Percentiles rank a stretch among this genome's conserved stretches.
phyloP scores from a whole-genome alignment of 768 basidiomycete genomes.

The Auricularia heimuer region DNA sequence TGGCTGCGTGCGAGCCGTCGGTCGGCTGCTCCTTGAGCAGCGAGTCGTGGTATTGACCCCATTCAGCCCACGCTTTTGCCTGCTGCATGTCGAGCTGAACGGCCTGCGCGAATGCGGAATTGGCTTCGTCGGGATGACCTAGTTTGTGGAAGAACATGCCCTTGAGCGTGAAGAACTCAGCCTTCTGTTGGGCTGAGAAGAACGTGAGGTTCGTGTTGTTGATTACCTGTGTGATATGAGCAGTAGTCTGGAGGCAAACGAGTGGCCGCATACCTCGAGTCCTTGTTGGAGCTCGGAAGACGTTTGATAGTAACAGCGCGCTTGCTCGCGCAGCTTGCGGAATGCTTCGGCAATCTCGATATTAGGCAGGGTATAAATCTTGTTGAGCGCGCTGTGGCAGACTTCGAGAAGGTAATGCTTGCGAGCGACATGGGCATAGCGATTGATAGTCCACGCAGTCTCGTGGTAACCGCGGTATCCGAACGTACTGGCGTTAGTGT shows the following conservation, averaged over 20 bases:
- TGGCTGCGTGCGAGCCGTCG: conserved; percentile 54
- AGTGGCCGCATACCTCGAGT: conserved; percentile 39
- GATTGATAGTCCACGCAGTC: conserved; percentile 99
- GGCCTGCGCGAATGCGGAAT: conserved; percentile 85
- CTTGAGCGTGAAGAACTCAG: conserved; percentile 97
- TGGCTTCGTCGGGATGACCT: conserved; percentile 80
- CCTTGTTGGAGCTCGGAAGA: conserved; percentile 89
- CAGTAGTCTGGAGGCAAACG: too few species aligned
- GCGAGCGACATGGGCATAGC: conserved; percentile 95
- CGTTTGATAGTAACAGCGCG: conserved; percentile 94
- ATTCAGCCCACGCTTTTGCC: conserved; percentile 97
- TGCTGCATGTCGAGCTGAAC: conserved; percentile 92
- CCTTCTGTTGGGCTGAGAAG: conserved; percentile 89
- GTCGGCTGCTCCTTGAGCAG: conserved; percentile 83
- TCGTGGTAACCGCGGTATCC: conserved; percentile 97
- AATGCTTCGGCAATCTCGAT: conserved; percentile 99
- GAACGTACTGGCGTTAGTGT: conserved; percentile 63
- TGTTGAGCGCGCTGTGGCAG: conserved; percentile 87
- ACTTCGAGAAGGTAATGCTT: conserved; percentile 96
- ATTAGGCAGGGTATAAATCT: conserved; percentile 97
- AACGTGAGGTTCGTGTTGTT: conserved; percentile 99
- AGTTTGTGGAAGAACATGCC: conserved; percentile 95
- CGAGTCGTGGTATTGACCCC: conserved; percentile 89
- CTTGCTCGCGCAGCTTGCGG: conserved; percentile 96
- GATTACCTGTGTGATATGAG: conserved; percentile 46